Evolutionary conservation across 768 basidiomycete species (phyloP).

Genomic region (Pleurotus citrinopileatus): DNA sequence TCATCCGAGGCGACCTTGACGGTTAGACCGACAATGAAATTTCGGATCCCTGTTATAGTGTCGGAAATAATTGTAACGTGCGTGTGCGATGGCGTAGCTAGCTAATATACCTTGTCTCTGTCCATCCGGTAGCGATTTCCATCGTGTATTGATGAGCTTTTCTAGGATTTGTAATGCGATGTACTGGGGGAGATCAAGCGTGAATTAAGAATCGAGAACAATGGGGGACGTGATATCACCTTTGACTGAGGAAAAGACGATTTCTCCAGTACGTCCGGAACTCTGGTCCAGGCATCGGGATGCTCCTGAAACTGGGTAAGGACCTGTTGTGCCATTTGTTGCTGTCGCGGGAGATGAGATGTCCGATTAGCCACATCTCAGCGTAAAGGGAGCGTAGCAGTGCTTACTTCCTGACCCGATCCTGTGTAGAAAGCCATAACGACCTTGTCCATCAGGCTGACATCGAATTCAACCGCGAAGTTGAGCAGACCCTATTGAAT

Average conservation of each 20-base stretch:
- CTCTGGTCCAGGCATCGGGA: slow-evolving; percentile 95
- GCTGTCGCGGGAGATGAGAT: slow-evolving; percentile 42
- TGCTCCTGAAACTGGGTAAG: slow-evolving; percentile 96
- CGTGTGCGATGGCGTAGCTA: neutral
- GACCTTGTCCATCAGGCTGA: slow-evolving; percentile 89
- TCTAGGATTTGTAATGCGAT: slow-evolving; percentile 97
- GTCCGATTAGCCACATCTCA: neutral
- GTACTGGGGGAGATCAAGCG: slow-evolving; percentile 52
- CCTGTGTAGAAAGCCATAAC: slow-evolving; percentile 91
- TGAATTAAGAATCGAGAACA: slow-evolving; percentile 2
- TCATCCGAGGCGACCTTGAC: slow-evolving; percentile 95
- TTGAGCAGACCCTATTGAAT: slow-evolving; percentile 81
- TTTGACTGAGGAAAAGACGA: slow-evolving; percentile 86
- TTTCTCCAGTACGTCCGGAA: slow-evolving; percentile 88
- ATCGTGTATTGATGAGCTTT: slow-evolving; percentile 89
- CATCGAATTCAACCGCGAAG: slow-evolving; percentile 92
- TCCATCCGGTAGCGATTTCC: slow-evolving; percentile 94
- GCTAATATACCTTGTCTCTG: slow-evolving; percentile 80
- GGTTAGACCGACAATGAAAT: slow-evolving; percentile 91
- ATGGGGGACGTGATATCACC: slow-evolving; percentile 32
- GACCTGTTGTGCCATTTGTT: slow-evolving; percentile 91
- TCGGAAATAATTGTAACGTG: neutral
- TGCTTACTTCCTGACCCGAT: slow-evolving; percentile 72
- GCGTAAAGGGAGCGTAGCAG: slow-evolving; percentile 11
- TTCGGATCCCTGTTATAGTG: slow-evolving; percentile 74